A percentile compares a stretch with the other conserved stretches of the same genome.
Conservation (phyloP, 805 yeast species). For the Pichia rugopelliculosa region DNA sequence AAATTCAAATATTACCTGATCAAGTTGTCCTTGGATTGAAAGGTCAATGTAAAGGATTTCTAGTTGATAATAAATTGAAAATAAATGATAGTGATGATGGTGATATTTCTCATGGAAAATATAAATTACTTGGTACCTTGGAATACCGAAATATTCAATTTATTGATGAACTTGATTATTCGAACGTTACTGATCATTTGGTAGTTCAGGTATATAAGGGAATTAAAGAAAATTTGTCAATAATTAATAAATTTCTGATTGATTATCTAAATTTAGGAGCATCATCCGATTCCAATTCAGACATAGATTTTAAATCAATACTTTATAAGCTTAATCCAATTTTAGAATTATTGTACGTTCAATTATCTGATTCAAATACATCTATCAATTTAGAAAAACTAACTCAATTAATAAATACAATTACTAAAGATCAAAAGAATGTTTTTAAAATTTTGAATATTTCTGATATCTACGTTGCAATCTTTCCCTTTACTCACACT, state of each 20-base stretch:
- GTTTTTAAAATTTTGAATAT: background rate
- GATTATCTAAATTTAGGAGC: background rate
- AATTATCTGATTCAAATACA: constrained; percentile 35
- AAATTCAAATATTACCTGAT: background rate
- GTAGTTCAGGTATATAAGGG: background rate
- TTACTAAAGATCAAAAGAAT: background rate
- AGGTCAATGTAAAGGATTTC: constrained; percentile 2
- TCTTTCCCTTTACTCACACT: constrained; percentile 26
- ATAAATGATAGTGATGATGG: background rate
- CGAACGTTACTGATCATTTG: too few relatives aligned
- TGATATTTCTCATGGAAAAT: background rate
- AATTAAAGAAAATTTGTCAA: constrained; percentile 26
- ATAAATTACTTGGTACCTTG: background rate
- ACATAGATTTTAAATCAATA: constrained; percentile 8
- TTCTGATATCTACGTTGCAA: constrained; percentile 22
- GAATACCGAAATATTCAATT: background rate
- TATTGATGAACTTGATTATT: background rate
- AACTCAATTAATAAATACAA: constrained; percentile 8
- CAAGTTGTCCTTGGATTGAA: constrained; percentile 25
- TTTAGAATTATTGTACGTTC: constrained; percentile 50
- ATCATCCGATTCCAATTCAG: background rate
- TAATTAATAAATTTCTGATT: background rate
- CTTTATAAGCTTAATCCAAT: constrained; percentile 51
- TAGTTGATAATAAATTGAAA: constrained; percentile 9
- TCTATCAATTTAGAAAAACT: constrained; percentile 18